Base-by-base conservation (phyloP, 1,284 basidiomycete species). In the Rhodotorula sp. region DNA sequence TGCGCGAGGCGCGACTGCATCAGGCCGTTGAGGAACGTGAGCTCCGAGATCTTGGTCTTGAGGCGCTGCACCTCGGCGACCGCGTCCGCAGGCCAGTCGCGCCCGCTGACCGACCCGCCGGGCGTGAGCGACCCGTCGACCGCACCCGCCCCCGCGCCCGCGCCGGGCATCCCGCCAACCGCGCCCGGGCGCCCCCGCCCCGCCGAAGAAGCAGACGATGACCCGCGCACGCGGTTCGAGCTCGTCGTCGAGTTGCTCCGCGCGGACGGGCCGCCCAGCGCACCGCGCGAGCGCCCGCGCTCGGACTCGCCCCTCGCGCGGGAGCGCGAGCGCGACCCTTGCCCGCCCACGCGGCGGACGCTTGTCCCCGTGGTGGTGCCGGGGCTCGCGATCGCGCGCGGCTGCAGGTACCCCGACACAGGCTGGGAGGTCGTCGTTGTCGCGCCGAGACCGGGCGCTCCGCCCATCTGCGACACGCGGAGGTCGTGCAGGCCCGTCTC, bases 21-120 rank as follows among this genome's bases (percentile, higher is more conserved):
- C n/a, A 79, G 56, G 34, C 75, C 71, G 69, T 79, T 79, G 66
- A 79, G 77, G 71, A 79, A 77, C 53, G 78, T 78, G 39, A 79
- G 66, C 61, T 79, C 78, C 9, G 78, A 77, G 34, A 78, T 70
- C 48, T 78, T 76, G 44, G 72, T 76, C 58, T 71, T 70, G 32
- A 79, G 69, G 12, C 71, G 54, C 15, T 67, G 57, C 56, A 76
- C 68, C 57, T 79, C 77, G 19, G 73, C 71, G 32, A 67, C 50
- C 19, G 71, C 73, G 4, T 74, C 72, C 17, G 66, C 44, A 0
- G 70, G 70, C 70, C 70, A 72, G 53, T 57, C 50, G 19, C 67
- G 66, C 50, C 64, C 53, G n/a, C 25, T 17, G 17, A 29, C 32
- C 19, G 53, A 54, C 15, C 53, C 53, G 1, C 53, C 53, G 8